These are phyloP conservation scores for Tuber borchii DNA, from an alignment of 495 filamentous ascomycete species.

Conservation along the genomic window DNA sequence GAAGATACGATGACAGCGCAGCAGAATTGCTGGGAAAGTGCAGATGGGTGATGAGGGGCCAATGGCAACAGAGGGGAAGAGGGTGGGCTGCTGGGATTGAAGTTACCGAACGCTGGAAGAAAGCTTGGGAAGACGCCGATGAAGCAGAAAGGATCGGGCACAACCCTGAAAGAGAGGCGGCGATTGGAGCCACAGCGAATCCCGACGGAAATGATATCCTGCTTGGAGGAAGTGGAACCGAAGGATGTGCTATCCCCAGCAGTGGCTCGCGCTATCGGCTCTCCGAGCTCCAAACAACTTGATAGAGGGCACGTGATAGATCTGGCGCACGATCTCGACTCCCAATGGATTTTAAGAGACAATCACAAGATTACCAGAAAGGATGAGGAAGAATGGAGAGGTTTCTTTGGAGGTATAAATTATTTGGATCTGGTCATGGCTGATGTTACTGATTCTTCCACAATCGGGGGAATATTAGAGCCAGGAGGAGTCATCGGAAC, in stretches of 20 bases:
- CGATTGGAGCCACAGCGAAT: background rate
- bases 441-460: background rate
- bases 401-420: background rate
- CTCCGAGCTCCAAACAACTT: background rate
- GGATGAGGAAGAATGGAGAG: background rate
- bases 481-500: background rate
- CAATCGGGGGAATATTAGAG: background rate
- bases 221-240: background rate
- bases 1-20: slow-evolving; percentile 2
- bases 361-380: background rate
- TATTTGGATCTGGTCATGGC: background rate
- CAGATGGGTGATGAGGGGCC: slow-evolving; percentile 36
- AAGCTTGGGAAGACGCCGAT: slow-evolving; percentile 27
- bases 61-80: slow-evolving; percentile 35
- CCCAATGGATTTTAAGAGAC: background rate
- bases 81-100: slow-evolving; percentile 35
- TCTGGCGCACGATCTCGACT: background rate
- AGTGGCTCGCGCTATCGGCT: background rate
- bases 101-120: slow-evolving; percentile 24
- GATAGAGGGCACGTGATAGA: background rate
- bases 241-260: background rate
- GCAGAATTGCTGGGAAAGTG: slow-evolving; percentile 11
- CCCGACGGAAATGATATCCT: background rate
- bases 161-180: background rate
- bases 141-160: background rate